phyloP scores from a whole-genome alignment of 805 yeast genomes.

The Vanderwaltozyma polyspora region DNA sequence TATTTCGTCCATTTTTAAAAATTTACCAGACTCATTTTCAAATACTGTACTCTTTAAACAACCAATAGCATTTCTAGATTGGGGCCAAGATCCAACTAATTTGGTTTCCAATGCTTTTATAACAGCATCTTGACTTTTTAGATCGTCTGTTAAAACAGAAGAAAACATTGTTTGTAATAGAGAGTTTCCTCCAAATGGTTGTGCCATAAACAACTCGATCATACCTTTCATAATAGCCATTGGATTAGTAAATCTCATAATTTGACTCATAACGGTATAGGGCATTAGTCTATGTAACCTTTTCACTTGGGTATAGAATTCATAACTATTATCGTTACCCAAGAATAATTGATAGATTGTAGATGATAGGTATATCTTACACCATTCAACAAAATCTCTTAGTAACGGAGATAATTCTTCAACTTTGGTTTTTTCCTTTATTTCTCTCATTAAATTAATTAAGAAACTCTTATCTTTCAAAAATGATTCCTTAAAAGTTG shows the following conservation, averaged over 20 bases:
- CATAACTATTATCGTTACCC: slow-evolving; percentile 73
- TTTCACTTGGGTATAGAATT: slow-evolving; percentile 57
- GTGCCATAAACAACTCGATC: slow-evolving; percentile 75
- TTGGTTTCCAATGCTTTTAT: slow-evolving; percentile 36
- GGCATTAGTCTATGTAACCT: slow-evolving; percentile 73
- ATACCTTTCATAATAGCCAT: slow-evolving; percentile 68
- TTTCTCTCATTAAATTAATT: slow-evolving; percentile 49
- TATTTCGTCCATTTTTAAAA: slow-evolving; percentile 7
- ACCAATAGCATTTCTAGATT: slow-evolving; percentile 18
- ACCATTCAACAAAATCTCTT: slow-evolving; percentile 66
- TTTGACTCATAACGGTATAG: slow-evolving; percentile 62
- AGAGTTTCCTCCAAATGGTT: slow-evolving; percentile 56
- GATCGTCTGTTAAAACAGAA: slow-evolving; percentile 63
- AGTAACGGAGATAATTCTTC: slow-evolving; percentile 55
- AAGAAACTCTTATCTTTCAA: slow-evolving; percentile 45
- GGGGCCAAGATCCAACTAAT: slow-evolving; percentile 13
- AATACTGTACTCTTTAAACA: slow-evolving; percentile 26
- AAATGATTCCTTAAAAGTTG: slow-evolving; percentile 45
- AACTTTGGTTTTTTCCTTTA: slow-evolving; percentile 43
- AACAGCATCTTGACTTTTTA: slow-evolving; percentile 48
- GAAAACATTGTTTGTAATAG: slow-evolving; percentile 66
- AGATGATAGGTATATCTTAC: slow-evolving; percentile 72
- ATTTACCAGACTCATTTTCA: slow-evolving; percentile 7
- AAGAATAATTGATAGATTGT: slow-evolving; percentile 71
- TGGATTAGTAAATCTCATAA: slow-evolving; percentile 78